A percentile compares a stretch with the other conserved stretches of the same genome.
Conservation (phyloP, 1,284 basidiomycete genomes). For the Amylostereum chailletii region DNA sequence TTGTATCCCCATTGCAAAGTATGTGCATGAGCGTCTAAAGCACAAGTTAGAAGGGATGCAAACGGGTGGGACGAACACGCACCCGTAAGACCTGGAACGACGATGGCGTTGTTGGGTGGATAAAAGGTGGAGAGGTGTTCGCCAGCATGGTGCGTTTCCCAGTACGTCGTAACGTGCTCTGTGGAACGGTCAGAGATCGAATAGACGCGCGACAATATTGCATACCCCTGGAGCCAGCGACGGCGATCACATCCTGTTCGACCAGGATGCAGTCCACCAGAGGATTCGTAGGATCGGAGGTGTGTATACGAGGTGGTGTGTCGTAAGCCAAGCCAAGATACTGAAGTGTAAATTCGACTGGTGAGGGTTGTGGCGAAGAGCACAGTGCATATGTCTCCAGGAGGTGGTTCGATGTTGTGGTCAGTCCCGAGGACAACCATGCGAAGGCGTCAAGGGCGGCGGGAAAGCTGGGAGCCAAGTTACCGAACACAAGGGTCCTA, state of each 20-base stretch:
- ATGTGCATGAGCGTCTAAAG: slow-evolving; percentile 74
- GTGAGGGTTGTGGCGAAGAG: background rate
- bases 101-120: slow-evolving; percentile 35
- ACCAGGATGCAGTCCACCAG: slow-evolving; percentile 65
- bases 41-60: slow-evolving; percentile 1
- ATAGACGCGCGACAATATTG: slow-evolving; percentile 3
- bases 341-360: background rate
- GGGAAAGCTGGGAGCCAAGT: too few relatives aligned
- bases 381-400: slow-evolving; percentile 8
- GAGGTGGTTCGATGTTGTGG: background rate
- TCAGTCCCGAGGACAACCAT: too few relatives aligned
- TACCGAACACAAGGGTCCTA: too few relatives aligned
- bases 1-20: slow-evolving; percentile 65
- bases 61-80: slow-evolving; percentile 2
- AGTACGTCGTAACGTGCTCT: slow-evolving; percentile 19
- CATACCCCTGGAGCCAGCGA: slow-evolving; percentile 49
- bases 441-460: too few relatives aligned
- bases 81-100: slow-evolving; percentile 71
- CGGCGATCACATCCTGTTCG: slow-evolving; percentile 41
- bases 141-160: slow-evolving; percentile 14
- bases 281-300: slow-evolving; percentile 5
- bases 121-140: slow-evolving; percentile 23
- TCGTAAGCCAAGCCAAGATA: too few relatives aligned
- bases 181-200: slow-evolving; percentile 10
- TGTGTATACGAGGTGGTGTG: too few relatives aligned